Evolutionary conservation across 306 rosid species (phyloP).

Genomic region (Prinsepia uniflora): DNA sequence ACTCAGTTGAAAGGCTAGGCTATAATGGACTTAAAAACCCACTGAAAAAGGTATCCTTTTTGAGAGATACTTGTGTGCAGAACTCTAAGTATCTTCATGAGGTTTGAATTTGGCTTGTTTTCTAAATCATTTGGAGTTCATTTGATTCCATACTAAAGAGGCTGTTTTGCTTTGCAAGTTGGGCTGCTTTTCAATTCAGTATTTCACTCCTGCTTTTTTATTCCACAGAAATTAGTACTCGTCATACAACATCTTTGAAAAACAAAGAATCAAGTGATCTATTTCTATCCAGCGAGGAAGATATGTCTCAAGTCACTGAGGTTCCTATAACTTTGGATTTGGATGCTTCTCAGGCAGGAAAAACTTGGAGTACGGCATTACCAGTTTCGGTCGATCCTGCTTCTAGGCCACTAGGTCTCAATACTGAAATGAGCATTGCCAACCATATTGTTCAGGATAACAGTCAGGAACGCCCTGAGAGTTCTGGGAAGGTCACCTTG

Average conservation of each 20-base stretch:
- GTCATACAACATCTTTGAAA: slow-evolving; percentile 11
- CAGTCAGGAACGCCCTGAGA: slow-evolving; percentile 31
- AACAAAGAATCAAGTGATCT: slow-evolving; percentile 36
- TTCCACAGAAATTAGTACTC: slow-evolving; percentile 37
- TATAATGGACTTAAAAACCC: background rate
- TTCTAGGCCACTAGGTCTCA: slow-evolving; percentile 47
- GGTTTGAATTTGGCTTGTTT: background rate
- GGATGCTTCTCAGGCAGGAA: slow-evolving; percentile 38
- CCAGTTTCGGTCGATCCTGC: slow-evolving; percentile 17
- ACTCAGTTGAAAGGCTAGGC: background rate
- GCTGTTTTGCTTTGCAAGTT: background rate
- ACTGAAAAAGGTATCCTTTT: too few species aligned
- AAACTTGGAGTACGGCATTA: slow-evolving; percentile 21
- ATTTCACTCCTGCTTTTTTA: slow-evolving; percentile 11
- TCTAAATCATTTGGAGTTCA: background rate
- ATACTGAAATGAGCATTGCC: slow-evolving; percentile 35
- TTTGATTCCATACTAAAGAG: background rate
- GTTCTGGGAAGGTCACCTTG: slow-evolving; percentile 20
- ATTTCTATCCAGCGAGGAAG: slow-evolving; percentile 31
- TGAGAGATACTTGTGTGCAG: background rate
- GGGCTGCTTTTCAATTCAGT: slow-evolving; percentile 2
- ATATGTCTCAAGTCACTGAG: slow-evolving; percentile 42
- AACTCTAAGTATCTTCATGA: background rate
- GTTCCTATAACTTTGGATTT: slow-evolving; percentile 33
- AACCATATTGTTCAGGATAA: slow-evolving; percentile 26